Evolutionary conservation across 768 basidiomycete species (phyloP), one percentile per base, ranked within the genome.

Genomic region (Amanita muscaria): DNA sequence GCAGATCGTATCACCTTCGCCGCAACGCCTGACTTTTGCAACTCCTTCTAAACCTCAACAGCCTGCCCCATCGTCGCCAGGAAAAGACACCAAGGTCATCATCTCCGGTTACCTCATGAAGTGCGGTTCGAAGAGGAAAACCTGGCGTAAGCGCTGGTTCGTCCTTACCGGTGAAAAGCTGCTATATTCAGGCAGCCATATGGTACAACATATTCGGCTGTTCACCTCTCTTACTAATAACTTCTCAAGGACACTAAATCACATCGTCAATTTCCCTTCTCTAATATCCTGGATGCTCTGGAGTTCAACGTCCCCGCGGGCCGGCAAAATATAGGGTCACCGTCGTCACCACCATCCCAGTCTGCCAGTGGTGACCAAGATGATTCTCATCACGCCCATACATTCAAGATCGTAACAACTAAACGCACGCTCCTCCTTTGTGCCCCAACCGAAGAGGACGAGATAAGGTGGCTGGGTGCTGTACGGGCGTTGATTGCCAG

Each of bases 81-180:
- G 19, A n/a, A 42, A 42, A 12, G 41, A 42, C 21, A 14, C 18
- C n/a, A 93, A 92, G 66, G 69, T 81, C 30, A 82, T 99, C 30
- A 59, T 94, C 3, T 79, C 80, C 15, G 91, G 92, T 2, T 99
- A 98, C 62, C 69, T 99, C 49, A 91, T 93, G 87, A 98, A 98
- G 58, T 92, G 90, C 61, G 92, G 90, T 21, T 83, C 83, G 34
- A 90, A 93, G 53, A 77, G 94, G 57, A 83, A 87, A 55, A 88
- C 80, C 52, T 99, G 96, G 96, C 76, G 91, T 46, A 98, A 99
- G 64, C 69, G 96, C 22, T 98, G 93, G 94, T 98, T 99, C 56
- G 81, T 88, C 29, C 68, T 99, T n/a, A 90, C 83, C 30, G 80
- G 81, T 30, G 88, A 91, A 55, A 86, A 81, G 57, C 65, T 99